These are phyloP conservation scores for Brassica hybrid DNA, from an alignment of 441 rosid genomes.

Conservation along the genomic window DNA sequence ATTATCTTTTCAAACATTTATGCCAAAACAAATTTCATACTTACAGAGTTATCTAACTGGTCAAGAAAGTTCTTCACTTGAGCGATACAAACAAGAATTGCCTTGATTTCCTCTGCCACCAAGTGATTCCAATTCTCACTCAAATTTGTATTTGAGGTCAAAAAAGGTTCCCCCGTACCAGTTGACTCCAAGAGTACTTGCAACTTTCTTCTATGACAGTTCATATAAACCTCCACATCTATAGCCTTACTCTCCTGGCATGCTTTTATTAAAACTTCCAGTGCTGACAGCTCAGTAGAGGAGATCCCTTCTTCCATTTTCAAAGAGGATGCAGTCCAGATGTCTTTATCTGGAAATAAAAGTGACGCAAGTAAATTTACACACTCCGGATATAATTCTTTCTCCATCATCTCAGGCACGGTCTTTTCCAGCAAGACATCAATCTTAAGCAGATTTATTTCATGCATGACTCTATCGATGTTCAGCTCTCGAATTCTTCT, in stretches of 20 bases:
- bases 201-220: slow-evolving; percentile 83
- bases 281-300: slow-evolving; percentile 72
- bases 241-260: slow-evolving; percentile 71
- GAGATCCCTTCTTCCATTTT: slow-evolving; percentile 52
- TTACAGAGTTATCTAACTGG: slow-evolving; percentile 72
- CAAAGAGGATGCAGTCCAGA: slow-evolving; percentile 49
- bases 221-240: slow-evolving; percentile 68
- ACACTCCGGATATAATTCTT: slow-evolving; percentile 77
- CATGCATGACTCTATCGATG: slow-evolving; percentile 67
- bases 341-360: slow-evolving; percentile 63
- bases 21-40: slow-evolving; percentile 42
- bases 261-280: slow-evolving; percentile 73
- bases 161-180: slow-evolving; percentile 56
- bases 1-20: slow-evolving; percentile 25
- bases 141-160: slow-evolving; percentile 49
- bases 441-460: slow-evolving; percentile 78
- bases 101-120: slow-evolving; percentile 87
- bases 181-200: slow-evolving; percentile 64
- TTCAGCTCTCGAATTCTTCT: slow-evolving; percentile 71
- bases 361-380: slow-evolving; percentile 80
- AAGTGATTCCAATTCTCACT: slow-evolving; percentile 61
- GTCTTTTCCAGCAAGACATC: slow-evolving; percentile 80
- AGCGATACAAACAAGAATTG: slow-evolving; percentile 65
- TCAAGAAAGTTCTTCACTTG: slow-evolving; percentile 64
- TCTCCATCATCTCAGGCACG: slow-evolving; percentile 75